Evolutionary conservation across 495 filamentous ascomycete genomes (phyloP).

Genomic region (Aspergillus egyptiacus): DNA sequence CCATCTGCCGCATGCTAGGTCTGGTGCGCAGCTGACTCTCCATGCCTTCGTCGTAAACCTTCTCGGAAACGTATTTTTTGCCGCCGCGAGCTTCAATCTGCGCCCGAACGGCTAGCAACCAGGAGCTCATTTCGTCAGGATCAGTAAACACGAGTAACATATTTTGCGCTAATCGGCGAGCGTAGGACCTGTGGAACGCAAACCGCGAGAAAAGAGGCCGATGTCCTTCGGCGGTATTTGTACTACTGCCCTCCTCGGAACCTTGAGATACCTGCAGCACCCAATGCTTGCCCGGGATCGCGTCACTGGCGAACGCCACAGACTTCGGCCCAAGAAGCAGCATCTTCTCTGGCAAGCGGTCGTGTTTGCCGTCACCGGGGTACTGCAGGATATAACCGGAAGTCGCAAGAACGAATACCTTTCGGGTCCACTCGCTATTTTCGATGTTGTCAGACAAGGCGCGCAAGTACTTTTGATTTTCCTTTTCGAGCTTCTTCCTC

Average conservation of each 20-base stretch:
- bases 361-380: constrained; percentile 68
- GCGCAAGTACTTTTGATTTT: constrained; percentile 38
- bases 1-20: constrained; percentile 31
- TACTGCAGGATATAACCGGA: constrained; percentile 88
- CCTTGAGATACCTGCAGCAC: constrained; percentile 85
- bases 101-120: constrained; percentile 59
- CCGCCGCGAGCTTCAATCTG: constrained; percentile 67
- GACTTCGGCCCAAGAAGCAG: constrained; percentile 77
- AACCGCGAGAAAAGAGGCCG: constrained; percentile 67
- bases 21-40: constrained; percentile 38
- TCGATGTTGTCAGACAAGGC: constrained; percentile 54
- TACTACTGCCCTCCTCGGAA: constrained; percentile 54
- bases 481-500: constrained; percentile 40
- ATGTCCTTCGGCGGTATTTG: constrained; percentile 42
- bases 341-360: constrained; percentile 82
- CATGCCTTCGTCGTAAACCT: constrained; percentile 28
- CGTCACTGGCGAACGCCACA: constrained; percentile 88
- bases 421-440: constrained; percentile 72
- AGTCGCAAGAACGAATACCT: constrained; percentile 75
- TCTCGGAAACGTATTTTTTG: constrained; percentile 57
- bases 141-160: constrained; percentile 77
- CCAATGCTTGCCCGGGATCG: constrained; percentile 87
- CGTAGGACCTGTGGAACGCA: constrained; percentile 54
- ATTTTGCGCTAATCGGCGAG: constrained; percentile 56
- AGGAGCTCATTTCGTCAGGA: constrained; percentile 79